Conservation (phyloP, 2,329 filamentous ascomycete species). For the Pseudogymnoascus sp. region DNA sequence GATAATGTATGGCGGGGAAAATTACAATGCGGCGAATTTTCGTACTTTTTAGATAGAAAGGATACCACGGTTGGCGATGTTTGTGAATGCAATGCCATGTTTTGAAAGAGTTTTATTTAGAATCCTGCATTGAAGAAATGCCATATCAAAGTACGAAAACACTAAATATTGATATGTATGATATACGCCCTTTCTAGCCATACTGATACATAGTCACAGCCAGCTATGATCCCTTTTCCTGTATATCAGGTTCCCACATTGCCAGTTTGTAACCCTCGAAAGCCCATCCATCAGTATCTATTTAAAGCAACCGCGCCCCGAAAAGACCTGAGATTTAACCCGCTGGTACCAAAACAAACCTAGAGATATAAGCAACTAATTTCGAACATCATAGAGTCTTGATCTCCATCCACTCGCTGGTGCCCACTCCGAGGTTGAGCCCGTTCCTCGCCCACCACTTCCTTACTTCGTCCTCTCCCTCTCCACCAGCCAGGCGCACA, state of each 20-base stretch:
- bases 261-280: not conserved
- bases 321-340: not conserved
- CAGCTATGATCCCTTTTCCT: slow-evolving; percentile 2
- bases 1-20: not conserved
- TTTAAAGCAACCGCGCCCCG: not conserved
- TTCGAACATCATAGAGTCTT: slow-evolving; percentile 45
- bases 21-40: not conserved
- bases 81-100: not conserved
- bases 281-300: not conserved
- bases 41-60: not conserved
- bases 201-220: slow-evolving; percentile 10
- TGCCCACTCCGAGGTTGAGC: slow-evolving; percentile 60
- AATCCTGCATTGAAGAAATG: not conserved
- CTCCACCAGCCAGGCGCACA: slow-evolving; percentile 49
- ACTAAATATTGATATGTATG: not conserved
- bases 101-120: not conserved
- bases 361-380: not conserved
- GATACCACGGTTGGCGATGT: not conserved
- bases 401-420: slow-evolving; percentile 66
- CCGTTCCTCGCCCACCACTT: slow-evolving; percentile 81
- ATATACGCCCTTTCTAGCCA: not conserved
- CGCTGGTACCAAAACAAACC: not conserved
- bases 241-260: slow-evolving; percentile 7
- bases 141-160: not conserved
- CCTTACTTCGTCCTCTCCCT: slow-evolving; percentile 64